Evolutionary conservation across 805 yeast species (phyloP).

Genomic region (Spathaspora girioi): DNA sequence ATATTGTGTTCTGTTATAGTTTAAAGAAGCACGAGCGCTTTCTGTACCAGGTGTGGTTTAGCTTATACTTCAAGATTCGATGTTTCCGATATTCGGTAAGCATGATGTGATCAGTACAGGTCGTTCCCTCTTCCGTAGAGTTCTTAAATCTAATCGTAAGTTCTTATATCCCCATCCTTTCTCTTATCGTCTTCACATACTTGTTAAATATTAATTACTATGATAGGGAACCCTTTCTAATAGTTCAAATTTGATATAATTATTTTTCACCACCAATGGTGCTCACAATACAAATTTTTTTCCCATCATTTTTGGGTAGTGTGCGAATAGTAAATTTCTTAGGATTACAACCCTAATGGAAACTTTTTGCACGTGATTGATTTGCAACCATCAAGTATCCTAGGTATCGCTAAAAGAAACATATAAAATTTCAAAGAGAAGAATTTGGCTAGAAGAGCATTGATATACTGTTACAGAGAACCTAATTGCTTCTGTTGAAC

Average conservation of each 20-base stretch:
- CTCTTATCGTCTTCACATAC: slow-evolving; percentile 1
- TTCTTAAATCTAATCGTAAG: background rate
- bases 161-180: background rate
- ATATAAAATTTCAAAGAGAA: too few species aligned
- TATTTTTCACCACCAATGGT: background rate
- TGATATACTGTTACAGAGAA: too few species aligned
- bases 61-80: background rate
- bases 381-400: background rate
- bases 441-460: too few species aligned
- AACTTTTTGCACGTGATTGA: background rate
- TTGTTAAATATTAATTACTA: slow-evolving; percentile 3
- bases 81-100: background rate
- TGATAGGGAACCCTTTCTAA: background rate
- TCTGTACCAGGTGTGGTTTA: too few species aligned
- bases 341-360: background rate
- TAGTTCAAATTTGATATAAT: background rate
- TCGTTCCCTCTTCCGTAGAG: background rate
- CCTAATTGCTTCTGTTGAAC: too few species aligned
- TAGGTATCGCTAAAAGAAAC: background rate
- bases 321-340: background rate
- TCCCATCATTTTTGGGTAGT: background rate
- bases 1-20: too few species aligned
- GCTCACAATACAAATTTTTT: slow-evolving; percentile 3
- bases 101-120: background rate
- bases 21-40: too few species aligned